Evolutionary conservation across 371 early-diverging fungal species (phyloP).

Genomic region (Syncephalastrum sp.): DNA sequence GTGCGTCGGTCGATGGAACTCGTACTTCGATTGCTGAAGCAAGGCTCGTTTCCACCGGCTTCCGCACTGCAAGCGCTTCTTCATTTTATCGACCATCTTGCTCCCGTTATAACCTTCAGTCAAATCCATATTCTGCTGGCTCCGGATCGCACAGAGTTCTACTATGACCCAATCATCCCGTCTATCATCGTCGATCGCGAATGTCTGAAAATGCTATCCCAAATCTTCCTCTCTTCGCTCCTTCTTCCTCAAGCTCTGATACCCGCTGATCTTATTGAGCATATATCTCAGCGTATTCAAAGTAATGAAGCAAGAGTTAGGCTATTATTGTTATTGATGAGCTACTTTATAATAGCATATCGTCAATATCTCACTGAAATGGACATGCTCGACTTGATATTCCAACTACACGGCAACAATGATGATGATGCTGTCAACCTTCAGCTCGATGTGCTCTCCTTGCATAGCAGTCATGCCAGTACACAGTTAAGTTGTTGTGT

Average conservation of each 20-base stretch:
- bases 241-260: not conserved
- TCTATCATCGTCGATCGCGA: conserved; percentile 16
- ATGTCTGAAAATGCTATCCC: conserved; percentile 11
- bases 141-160: conserved; percentile 19
- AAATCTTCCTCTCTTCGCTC: conserved; percentile 8
- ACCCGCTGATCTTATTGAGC: not conserved
- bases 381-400: conserved; percentile 9
- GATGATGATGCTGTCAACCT: conserved; percentile 19
- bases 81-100: conserved; percentile 1
- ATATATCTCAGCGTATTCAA: not conserved
- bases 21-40: not conserved
- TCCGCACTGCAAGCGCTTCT: not conserved
- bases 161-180: conserved; percentile 5
- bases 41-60: not conserved
- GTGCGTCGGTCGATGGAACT: conserved; percentile 22
- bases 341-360: too few relatives aligned
- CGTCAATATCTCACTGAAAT: too few relatives aligned
- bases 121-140: not conserved
- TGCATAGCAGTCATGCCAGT: not conserved
- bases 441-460: conserved; percentile 13
- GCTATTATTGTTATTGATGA: not conserved
- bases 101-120: not conserved
- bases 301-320: not conserved
- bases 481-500: not conserved
- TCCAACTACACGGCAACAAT: conserved; percentile 17